A percentile compares a stretch with the other conserved stretches of the same genome.
Evolutionary conservation across 768 basidiomycete genomes (phyloP).

Genomic region (Mycena rebaudengoi): DNA sequence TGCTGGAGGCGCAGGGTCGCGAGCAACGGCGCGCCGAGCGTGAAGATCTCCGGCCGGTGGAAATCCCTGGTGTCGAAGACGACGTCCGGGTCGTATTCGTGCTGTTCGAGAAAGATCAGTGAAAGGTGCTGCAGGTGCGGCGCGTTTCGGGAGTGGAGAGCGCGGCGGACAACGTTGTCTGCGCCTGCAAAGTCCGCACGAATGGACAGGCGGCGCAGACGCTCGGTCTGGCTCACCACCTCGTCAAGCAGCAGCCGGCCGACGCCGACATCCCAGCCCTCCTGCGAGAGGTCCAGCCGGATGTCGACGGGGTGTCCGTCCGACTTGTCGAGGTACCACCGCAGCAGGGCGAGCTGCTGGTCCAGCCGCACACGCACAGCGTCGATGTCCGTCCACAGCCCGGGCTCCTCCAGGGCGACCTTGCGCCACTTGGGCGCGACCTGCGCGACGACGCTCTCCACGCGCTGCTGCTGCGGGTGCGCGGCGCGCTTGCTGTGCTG

Average conservation of each 20-base stretch:
- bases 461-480: not conserved
- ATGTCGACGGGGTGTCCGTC: conserved; percentile 40
- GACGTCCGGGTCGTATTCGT: not conserved
- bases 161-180: not conserved
- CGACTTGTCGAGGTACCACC: conserved; percentile 40
- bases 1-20: conserved; percentile 39
- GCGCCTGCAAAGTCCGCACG: conserved; percentile 12
- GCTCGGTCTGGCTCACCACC: conserved; percentile 6
- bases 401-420: conserved; percentile 42
- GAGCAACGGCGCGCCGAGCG: conserved; percentile 39
- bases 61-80: not conserved
- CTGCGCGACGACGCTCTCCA: conserved; percentile 35
- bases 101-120: conserved; percentile 16
- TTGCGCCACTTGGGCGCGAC: conserved; percentile 45
- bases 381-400: conserved; percentile 45
- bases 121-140: conserved; percentile 18
- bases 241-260: conserved; percentile 9
- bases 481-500: not conserved
- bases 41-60: conserved; percentile 29
- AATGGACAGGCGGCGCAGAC: conserved; percentile 19
- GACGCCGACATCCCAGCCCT: conserved; percentile 6
- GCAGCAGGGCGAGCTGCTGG: conserved; percentile 28
- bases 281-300: conserved; percentile 35
- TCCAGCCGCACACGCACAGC: conserved; percentile 39
- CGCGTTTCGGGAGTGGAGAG: not conserved